These are phyloP conservation scores for Litchi chinensis DNA, from an alignment of 345 rosid genomes.

Conservation along the genomic window DNA sequence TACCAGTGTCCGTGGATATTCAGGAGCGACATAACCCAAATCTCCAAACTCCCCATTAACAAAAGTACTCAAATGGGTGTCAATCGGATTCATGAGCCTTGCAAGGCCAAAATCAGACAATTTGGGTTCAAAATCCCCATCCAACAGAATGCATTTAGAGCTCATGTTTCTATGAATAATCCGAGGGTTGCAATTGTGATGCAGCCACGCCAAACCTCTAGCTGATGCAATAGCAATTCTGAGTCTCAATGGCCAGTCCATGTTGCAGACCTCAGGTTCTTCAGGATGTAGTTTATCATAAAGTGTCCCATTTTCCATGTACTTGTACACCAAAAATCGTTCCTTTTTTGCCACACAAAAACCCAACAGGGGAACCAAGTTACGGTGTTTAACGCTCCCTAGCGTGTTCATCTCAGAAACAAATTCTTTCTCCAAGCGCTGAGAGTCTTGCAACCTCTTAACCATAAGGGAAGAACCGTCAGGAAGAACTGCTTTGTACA, in stretches of 20 bases:
- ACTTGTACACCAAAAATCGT: conserved; percentile 30
- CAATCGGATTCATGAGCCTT: conserved; percentile 25
- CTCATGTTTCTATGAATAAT: conserved; percentile 31
- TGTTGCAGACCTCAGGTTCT: neutral
- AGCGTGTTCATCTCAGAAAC: conserved; percentile 21
- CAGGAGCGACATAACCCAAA: conserved; percentile 25
- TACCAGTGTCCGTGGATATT: conserved; percentile 22
- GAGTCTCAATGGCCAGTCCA: conserved; percentile 35
- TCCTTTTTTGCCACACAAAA: conserved; percentile 26
- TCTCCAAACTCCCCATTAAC: conserved; percentile 33
- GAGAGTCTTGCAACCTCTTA: conserved; percentile 25
- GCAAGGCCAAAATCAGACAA: conserved; percentile 34
- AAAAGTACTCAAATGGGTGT: conserved; percentile 20
- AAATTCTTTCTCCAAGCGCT: conserved; percentile 28
- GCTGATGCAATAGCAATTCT: conserved; percentile 31
- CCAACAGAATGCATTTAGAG: conserved; percentile 35
- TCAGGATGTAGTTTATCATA: conserved; percentile 21
- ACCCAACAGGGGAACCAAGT: conserved; percentile 34
- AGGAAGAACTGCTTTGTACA: conserved; percentile 21
- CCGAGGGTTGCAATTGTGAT: conserved; percentile 28
- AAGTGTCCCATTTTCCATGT: conserved; percentile 31
- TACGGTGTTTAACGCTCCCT: conserved; percentile 25
- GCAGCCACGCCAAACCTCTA: conserved; percentile 44
- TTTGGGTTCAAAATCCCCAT: conserved; percentile 31
- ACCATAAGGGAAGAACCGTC: conserved; percentile 21